Conservation (phyloP, 352 stramenopile genomes). For the Globisporangium barbulae region DNA sequence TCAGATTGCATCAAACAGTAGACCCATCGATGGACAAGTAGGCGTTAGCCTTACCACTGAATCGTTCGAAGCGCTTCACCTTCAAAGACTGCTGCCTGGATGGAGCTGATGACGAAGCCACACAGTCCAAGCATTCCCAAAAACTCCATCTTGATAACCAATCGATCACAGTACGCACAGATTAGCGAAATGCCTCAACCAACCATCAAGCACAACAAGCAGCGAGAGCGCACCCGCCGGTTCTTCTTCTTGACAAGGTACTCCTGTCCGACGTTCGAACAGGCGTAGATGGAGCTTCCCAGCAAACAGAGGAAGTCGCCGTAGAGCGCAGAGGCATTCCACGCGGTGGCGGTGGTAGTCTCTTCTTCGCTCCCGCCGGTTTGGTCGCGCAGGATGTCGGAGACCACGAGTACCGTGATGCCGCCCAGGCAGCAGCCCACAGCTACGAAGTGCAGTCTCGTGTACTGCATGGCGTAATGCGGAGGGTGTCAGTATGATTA, state of each 20-base stretch:
- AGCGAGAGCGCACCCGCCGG: conserved; percentile 29
- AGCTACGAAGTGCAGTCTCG: conserved; percentile 60
- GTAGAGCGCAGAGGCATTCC: conserved; percentile 52
- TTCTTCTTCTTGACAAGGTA: conserved; percentile 84
- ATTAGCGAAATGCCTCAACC: conserved; percentile 1
- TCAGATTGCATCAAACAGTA: conserved; percentile 2
- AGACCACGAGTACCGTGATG: conserved; percentile 81
- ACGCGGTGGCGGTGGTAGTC: conserved; percentile 2
- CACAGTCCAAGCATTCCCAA: conserved; percentile 93
- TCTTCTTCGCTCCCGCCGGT: conserved; percentile 12
- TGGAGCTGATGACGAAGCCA: conserved; percentile 84
- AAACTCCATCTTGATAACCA: conserved; percentile 81
- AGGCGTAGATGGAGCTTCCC: conserved; percentile 90
- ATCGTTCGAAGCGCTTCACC: conserved; percentile 32
- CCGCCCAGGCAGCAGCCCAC: conserved; percentile 85
- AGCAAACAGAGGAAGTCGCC: conserved; percentile 92
- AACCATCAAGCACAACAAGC: background rate
- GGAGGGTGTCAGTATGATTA: background rate
- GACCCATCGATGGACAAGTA: background rate
- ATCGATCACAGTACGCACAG: background rate
- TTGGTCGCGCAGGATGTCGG: conserved; percentile 64
- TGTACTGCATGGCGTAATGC: conserved; percentile 44
- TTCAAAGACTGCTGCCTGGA: conserved; percentile 89
- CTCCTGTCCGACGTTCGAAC: conserved; percentile 91
- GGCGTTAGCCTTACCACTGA: conserved; percentile 29